Percentiles rank a stretch among this genome's conserved stretches.
Conservation (phyloP, 257 asterid genomes). For the Coffea canephora region DNA sequence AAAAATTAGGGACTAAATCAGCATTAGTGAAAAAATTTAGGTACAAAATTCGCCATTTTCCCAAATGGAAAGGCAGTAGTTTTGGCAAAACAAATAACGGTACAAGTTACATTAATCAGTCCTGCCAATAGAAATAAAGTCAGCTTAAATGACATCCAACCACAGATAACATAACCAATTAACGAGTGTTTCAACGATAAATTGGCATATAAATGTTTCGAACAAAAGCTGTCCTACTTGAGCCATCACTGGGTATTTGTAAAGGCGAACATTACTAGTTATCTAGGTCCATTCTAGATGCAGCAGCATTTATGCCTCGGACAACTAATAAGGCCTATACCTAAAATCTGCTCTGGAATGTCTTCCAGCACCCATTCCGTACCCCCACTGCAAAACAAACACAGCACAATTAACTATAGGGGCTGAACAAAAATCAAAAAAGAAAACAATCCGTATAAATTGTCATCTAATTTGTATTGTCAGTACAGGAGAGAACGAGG, state of each 20-base stretch:
- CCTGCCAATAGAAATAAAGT: not conserved
- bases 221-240: not conserved
- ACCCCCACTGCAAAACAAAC: constrained; percentile 76
- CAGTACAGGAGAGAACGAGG: not conserved
- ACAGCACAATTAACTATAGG: not conserved
- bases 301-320: not conserved
- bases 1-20: too few species aligned
- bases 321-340: constrained; percentile 71
- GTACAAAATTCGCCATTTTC: too few species aligned
- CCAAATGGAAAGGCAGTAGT: too few species aligned
- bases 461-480: not conserved
- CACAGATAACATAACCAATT: not conserved
- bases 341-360: constrained; percentile 82
- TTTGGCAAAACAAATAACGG: not conserved
- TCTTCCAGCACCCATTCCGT: constrained; percentile 76
- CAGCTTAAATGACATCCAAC: not conserved
- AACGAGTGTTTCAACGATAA: not conserved
- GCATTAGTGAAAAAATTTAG: too few species aligned
- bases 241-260: not conserved
- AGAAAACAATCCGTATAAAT: not conserved
- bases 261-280: not conserved
- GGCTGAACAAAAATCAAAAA: not conserved
- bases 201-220: not conserved
- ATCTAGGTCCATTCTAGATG: not conserved
- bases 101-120: not conserved